Evolutionary conservation across 2,329 filamentous ascomycete species (phyloP).

Genomic region (Epichloe sylvatica): DNA sequence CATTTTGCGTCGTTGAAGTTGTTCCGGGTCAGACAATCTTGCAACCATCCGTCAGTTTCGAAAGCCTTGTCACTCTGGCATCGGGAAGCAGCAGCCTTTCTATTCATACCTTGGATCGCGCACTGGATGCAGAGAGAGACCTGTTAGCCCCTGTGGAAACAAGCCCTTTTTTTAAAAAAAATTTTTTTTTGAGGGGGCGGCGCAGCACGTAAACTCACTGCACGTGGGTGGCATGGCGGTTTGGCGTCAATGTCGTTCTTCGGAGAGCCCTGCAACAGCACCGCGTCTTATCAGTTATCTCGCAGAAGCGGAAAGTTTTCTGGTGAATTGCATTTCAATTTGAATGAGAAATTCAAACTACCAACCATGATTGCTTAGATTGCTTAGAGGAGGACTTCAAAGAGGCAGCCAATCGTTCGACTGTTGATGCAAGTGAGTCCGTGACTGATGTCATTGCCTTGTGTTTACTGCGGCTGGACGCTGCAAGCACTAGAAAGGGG

Average conservation of each 20-base stretch:
- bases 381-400: neutral
- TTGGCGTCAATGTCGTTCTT: conserved; percentile 59
- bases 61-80: neutral
- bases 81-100: neutral
- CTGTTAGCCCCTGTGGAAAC: conserved; percentile 1
- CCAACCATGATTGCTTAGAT: neutral
- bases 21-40: conserved; percentile 74
- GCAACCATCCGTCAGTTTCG: neutral
- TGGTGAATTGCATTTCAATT: neutral
- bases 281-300: neutral
- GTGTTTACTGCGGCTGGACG: too few relatives aligned
- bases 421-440: too few relatives aligned
- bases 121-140: conserved; percentile 40
- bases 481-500: too few relatives aligned
- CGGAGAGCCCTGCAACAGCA: conserved; percentile 17
- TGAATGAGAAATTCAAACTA: neutral
- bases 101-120: conserved; percentile 69
- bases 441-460: too few relatives aligned
- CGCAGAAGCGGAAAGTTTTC: neutral
- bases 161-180: too few relatives aligned
- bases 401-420: too few relatives aligned
- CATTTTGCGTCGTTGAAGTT: conserved; percentile 79
- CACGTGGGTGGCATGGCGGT: conserved; percentile 74
- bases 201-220: conserved; percentile 38
- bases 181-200: too few relatives aligned